Base-by-base conservation (phyloP, 1,284 basidiomycete species). In the Leccinum pallidistipes region DNA sequence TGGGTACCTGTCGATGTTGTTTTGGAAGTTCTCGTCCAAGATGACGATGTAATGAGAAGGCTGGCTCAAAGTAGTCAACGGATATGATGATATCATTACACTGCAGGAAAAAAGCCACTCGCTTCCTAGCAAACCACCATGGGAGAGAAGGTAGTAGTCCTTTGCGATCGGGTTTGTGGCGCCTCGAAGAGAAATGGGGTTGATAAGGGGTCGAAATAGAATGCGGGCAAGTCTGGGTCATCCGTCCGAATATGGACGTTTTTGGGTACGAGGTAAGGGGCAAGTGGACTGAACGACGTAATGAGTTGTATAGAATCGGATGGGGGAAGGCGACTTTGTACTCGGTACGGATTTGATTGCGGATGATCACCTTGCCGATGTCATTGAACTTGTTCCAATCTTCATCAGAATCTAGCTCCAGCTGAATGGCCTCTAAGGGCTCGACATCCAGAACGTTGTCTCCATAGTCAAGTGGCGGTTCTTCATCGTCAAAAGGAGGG, bases 371-470 rank as follows among this genome's bases (percentile, higher is more conserved):
- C 78, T 99, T 99, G 81, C 98, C 97, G 78, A 99, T 98, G 75
- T 99, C 97, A 75, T 99, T 99, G 74, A 99, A 99, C 78, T 99
- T 97, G 78, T 98, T 98, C 95, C 97, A 99, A 74, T 99, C 97
- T 76, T 99, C 97, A 63, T 96, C 93, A 58, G 91, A 81, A 72
- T 99, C 97, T 54, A 99, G 81, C 69, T 99, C 97, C 61, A 99
- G 83, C 78, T 99, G 97, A 68, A 99, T 99, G 38, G 96, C 94
- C 76, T 99, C 97, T 53, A 99, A 82, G 34, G 97, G 97, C 64
- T 99, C 97, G 14, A 98, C 96, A 70, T 99, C 97, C 69, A 99
- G 79, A 21, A 99, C 90, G 76, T 99, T 99, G 82, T 99, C 97
- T 62, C 95, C 96, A 72, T 98, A 98, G 76, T 98, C 96, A 75